phyloP scores from a whole-genome alignment of 768 basidiomycete genomes.

The Psilocybe cyanescens region DNA sequence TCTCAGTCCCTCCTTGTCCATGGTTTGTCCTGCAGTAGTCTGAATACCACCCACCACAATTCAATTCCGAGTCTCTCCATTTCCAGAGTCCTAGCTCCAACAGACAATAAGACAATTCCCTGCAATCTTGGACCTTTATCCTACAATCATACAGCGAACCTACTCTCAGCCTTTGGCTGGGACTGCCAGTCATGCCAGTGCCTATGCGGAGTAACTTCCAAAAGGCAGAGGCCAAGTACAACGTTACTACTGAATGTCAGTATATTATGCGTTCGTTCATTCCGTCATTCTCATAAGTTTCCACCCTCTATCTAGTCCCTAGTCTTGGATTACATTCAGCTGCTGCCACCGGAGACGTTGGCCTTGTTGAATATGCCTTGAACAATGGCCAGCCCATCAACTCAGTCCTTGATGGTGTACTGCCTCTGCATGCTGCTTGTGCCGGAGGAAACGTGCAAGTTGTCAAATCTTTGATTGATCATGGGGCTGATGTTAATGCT shows the following conservation, averaged over 20 bases:
- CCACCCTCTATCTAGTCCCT: conserved; percentile 51
- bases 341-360: conserved; percentile 85
- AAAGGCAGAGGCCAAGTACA: conserved; percentile 59
- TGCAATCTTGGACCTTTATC: conserved; percentile 1
- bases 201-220: conserved; percentile 49
- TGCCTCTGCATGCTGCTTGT: conserved; percentile 95
- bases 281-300: conserved; percentile 14
- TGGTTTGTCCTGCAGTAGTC: neutral
- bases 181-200: conserved; percentile 45
- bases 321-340: conserved; percentile 79
- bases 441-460: conserved; percentile 90
- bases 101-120: neutral
- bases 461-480: conserved; percentile 86
- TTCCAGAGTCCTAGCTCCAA: neutral
- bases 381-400: conserved; percentile 96
- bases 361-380: conserved; percentile 91
- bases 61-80: neutral
- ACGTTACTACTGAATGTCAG: conserved; percentile 62
- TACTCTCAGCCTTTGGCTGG: conserved; percentile 16
- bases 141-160: neutral
- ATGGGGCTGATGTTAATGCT: conserved; percentile 98
- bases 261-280: conserved; percentile 12
- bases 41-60: neutral
- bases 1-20: neutral
- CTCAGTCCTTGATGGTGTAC: conserved; percentile 92